Evolutionary conservation across 2,329 filamentous ascomycete species (phyloP).

Genomic region (Tolypocladium tropicale): DNA sequence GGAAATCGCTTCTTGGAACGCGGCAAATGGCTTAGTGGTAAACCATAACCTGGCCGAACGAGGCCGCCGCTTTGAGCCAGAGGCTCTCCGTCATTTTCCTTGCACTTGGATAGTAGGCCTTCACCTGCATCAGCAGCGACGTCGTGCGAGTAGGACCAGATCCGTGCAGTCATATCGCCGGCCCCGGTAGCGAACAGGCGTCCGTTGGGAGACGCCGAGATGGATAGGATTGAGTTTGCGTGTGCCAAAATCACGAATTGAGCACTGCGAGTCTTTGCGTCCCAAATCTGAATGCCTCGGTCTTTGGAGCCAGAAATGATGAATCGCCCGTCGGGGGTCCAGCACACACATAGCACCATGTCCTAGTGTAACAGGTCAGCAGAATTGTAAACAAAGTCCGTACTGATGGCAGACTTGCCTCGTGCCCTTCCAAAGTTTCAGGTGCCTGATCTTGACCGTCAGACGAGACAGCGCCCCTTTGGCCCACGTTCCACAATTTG

Average conservation of each 20-base stretch:
- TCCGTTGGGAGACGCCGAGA: neutral
- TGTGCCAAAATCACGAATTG: neutral
- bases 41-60: slow-evolving; percentile 13
- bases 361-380: neutral
- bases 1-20: slow-evolving; percentile 8
- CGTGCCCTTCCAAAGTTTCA: neutral
- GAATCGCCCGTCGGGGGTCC: neutral
- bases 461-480: neutral
- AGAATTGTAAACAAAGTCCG: neutral
- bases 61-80: slow-evolving; percentile 10
- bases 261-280: neutral
- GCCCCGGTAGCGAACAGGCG: neutral
- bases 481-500: neutral
- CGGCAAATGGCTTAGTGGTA: slow-evolving; percentile 10
- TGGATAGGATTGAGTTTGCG: neutral
- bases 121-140: neutral
- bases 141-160: neutral
- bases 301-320: neutral
- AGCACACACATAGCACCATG: neutral
- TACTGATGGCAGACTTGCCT: neutral
- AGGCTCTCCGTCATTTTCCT: neutral
- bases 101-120: neutral
- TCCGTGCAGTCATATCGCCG: neutral
- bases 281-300: neutral
- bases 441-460: neutral